phyloP scores from a whole-genome alignment of 2,329 filamentous ascomycete genomes.

The Fusarium fracticaudum region DNA sequence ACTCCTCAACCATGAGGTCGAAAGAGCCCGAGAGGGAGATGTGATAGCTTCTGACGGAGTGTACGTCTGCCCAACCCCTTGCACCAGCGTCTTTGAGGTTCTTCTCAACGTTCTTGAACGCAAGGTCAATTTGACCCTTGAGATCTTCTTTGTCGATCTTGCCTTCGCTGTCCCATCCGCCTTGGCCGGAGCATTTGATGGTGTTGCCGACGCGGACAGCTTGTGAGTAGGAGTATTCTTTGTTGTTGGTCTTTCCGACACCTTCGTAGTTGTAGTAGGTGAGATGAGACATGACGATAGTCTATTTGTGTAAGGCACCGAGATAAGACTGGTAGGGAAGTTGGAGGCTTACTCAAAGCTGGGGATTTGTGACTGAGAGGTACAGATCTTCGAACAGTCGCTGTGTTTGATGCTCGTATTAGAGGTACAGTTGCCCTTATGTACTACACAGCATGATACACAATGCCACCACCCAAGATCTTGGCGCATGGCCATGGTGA shows the following conservation, averaged over 20 bases:
- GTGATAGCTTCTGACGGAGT: constrained; percentile 57
- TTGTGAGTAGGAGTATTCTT: constrained; percentile 38
- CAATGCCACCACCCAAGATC: background rate
- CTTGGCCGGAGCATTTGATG: constrained; percentile 38
- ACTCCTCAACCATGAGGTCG: constrained; percentile 55
- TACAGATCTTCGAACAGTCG: background rate
- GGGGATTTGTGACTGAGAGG: background rate
- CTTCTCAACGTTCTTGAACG: constrained; percentile 66
- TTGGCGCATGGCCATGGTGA: constrained; percentile 6
- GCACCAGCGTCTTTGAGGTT: constrained; percentile 62
- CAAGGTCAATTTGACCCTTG: constrained; percentile 58
- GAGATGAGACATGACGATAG: constrained; percentile 44
- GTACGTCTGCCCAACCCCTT: constrained; percentile 66
- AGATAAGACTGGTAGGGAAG: too few species aligned
- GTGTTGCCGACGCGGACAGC: constrained; percentile 34
- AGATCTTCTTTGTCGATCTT: constrained; percentile 47
- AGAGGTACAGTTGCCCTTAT: constrained; percentile 10
- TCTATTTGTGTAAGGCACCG: background rate
- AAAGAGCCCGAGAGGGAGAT: constrained; percentile 52
- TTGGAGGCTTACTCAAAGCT: background rate
- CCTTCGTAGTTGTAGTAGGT: constrained; percentile 48
- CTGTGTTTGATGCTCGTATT: background rate
- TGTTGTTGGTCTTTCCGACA: constrained; percentile 40
- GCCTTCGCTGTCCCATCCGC: constrained; percentile 35
- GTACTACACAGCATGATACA: constrained; percentile 3